Base-by-base conservation (phyloP, 1,284 basidiomycete genomes). In the Malassezia restricta region DNA sequence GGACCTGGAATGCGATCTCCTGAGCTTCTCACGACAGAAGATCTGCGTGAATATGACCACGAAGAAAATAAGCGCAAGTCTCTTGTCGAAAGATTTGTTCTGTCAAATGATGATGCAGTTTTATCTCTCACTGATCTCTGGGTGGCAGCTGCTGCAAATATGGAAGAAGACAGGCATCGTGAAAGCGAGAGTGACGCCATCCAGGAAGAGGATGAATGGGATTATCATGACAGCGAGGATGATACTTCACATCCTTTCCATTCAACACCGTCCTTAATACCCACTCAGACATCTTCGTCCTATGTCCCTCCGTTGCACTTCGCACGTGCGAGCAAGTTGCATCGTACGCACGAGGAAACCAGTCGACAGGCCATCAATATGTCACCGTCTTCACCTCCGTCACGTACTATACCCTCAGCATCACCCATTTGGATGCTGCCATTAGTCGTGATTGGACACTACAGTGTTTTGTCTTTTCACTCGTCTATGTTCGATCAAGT, bases 81-180 rank as follows among this genome's bases (percentile, higher is more conserved):
- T 65, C 87, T 96, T 63, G 86, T 91, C 0, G 87, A 95, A 69
- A 61, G 74, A 45, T 75, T 74, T 49, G 49, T 74, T 42, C 52
- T 71, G 49, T 87, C 89, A 4, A 90, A 91, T 73, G 87, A 90
- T 71, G 85, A 87, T 66, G 83, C 85, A 1, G 86, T 90, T 6
- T 87, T 85, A 45, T 85, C 83, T 58, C 85, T 92, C 61, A 84
- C 86, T 5, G 88, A 91, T 75, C 76, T 92, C 12, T 92, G 89
- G 88, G 85, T 92, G 54, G 87, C 88, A 8, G 84, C 87, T 20
- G 89, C 89, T 3, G 87, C 89, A 76, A 87, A 87, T 12, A 46
- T 39, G 35, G 56, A 66, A 17, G 84, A 86, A 58, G 81, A 85
- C 57, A 80, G 81, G 3, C 83, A 84, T 6, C 57, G 63, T 5